Percentiles rank a stretch among this genome's conserved stretches.
These are phyloP conservation scores for Staphylotrichum longicolle DNA, from an alignment of 495 filamentous ascomycete genomes.

Conservation along the genomic window DNA sequence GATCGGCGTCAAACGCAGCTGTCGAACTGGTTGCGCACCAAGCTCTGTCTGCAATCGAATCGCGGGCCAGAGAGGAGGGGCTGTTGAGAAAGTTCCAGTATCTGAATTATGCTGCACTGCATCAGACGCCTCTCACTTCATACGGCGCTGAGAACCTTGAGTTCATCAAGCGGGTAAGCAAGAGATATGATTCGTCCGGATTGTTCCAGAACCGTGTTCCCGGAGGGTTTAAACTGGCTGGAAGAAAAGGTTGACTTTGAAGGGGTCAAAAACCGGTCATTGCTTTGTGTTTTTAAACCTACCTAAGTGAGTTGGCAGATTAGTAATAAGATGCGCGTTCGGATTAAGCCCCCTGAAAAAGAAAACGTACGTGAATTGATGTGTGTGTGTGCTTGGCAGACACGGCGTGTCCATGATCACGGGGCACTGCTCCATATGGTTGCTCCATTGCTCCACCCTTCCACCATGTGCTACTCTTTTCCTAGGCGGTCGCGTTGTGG, in stretches of 20 bases:
- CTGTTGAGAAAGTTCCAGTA: slow-evolving; percentile 24
- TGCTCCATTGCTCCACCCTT: slow-evolving; percentile 10
- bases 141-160: slow-evolving; percentile 26
- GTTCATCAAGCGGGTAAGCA: slow-evolving; percentile 17
- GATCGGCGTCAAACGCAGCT: slow-evolving; percentile 20
- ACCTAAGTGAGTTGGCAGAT: no score
- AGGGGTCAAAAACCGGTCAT: no score
- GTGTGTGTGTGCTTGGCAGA: not conserved
- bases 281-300: no score
- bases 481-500: not conserved
- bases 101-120: slow-evolving; percentile 45
- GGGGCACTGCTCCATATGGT: slow-evolving; percentile 1
- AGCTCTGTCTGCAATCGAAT: slow-evolving; percentile 20
- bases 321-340: no score
- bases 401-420: not conserved
- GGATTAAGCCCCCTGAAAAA: no score
- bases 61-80: slow-evolving; percentile 10
- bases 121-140: slow-evolving; percentile 25
- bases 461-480: slow-evolving; percentile 1
- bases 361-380: no score
- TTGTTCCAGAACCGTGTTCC: slow-evolving; percentile 25
- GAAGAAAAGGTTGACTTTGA: not conserved
- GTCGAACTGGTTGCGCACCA: slow-evolving; percentile 12
- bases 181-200: slow-evolving; percentile 21
- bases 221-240: slow-evolving; percentile 21